phyloP scores from a whole-genome alignment of 345 rosid species.

The Eucalyptus sp. region DNA sequence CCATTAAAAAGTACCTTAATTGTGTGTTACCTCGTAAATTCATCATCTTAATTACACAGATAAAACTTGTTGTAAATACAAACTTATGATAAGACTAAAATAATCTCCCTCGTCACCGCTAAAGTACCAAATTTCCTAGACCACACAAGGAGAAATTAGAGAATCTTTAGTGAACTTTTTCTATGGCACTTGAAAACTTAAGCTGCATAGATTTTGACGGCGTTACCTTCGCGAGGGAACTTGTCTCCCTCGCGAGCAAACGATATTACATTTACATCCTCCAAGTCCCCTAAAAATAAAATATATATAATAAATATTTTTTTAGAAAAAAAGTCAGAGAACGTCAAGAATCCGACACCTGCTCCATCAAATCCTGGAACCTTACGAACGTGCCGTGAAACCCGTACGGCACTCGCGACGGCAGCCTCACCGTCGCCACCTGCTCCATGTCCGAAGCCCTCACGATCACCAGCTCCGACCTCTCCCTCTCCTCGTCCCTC shows the following conservation, averaged over 20 bases:
- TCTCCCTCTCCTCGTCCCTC: constrained; percentile 37
- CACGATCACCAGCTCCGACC: constrained; percentile 49
- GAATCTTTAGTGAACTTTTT: background rate
- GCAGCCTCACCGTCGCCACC: constrained; percentile 36
- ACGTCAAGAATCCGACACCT: background rate
- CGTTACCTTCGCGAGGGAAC: background rate
- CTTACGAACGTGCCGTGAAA: constrained; percentile 67
- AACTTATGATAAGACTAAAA: background rate
- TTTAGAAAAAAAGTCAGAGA: background rate
- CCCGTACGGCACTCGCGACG: constrained; percentile 62
- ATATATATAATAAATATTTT: background rate
- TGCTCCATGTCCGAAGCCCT: constrained; percentile 36
- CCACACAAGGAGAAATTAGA: background rate
- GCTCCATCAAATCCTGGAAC: constrained; percentile 22
- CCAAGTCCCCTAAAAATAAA: background rate
- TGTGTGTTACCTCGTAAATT: background rate
- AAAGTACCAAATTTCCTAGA: background rate
- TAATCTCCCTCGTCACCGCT: background rate
- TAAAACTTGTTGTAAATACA: background rate
- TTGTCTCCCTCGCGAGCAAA: background rate
- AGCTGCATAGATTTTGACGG: background rate
- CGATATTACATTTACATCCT: background rate
- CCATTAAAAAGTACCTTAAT: background rate
- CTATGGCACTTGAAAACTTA: background rate
- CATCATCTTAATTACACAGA: background rate